These are phyloP conservation scores for Lactarius evosmus DNA, from an alignment of 768 basidiomycete genomes.

Conservation along the genomic window DNA sequence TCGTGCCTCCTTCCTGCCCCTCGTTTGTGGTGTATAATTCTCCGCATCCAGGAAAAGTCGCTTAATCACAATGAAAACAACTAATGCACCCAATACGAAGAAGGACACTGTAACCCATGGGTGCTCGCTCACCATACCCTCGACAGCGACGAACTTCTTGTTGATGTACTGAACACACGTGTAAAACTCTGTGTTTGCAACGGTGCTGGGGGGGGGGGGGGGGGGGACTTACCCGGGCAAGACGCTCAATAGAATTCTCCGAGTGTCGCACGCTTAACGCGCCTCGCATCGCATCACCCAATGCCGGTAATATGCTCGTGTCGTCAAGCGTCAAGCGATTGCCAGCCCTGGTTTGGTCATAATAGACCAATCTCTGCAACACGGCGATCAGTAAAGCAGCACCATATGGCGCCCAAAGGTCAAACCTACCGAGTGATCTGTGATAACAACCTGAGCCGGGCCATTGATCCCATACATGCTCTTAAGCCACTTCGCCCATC, in stretches of 20 bases:
- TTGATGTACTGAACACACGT: conserved; percentile 34
- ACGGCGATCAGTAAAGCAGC: conserved; percentile 6
- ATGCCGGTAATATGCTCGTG: conserved; percentile 58
- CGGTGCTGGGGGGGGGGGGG: conserved; percentile 21
- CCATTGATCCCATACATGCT: conserved; percentile 76
- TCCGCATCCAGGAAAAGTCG: conserved; percentile 30
- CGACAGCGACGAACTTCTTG: conserved; percentile 31
- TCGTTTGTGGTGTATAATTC: not conserved
- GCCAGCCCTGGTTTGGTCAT: conserved; percentile 59
- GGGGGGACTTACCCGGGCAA: conserved; percentile 52
- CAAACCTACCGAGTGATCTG: conserved; percentile 73
- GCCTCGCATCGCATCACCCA: conserved; percentile 61
- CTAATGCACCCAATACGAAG: conserved; percentile 26
- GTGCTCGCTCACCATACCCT: conserved; percentile 31
- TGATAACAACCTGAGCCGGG: conserved; percentile 55
- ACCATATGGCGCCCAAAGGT: not conserved
- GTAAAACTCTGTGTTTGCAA: not conserved
- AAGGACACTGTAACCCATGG: conserved; percentile 32
- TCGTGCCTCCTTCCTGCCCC: conserved; percentile 20
- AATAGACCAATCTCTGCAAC: conserved; percentile 67
- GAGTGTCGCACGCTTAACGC: conserved; percentile 56
- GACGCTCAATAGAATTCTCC: conserved; percentile 65
- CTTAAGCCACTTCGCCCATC: conserved; percentile 88
- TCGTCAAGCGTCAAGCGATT: conserved; percentile 53
- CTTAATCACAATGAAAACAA: conserved; percentile 28